These are phyloP conservation scores for Colletotrichum sp. DNA, from an alignment of 2,329 filamentous ascomycete species.

Conservation along the genomic window DNA sequence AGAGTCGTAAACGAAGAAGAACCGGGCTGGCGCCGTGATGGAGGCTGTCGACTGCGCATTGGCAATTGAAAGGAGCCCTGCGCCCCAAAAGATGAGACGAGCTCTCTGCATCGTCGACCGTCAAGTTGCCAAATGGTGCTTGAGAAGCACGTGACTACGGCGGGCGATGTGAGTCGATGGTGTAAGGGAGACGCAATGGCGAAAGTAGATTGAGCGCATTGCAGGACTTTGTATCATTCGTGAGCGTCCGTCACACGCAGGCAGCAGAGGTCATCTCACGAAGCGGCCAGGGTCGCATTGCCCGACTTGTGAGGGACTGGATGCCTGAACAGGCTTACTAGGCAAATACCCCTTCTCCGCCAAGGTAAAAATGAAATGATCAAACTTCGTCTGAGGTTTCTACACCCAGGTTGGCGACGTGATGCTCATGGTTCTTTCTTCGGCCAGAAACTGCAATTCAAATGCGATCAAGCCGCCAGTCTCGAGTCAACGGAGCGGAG, in stretches of 20 bases:
- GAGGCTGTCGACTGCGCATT: neutral
- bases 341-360: neutral
- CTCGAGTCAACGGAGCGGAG: neutral
- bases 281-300: neutral
- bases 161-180: neutral
- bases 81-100: neutral
- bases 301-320: neutral
- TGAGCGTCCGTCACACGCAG: neutral
- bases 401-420: neutral
- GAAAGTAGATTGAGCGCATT: neutral
- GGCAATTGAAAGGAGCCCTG: neutral
- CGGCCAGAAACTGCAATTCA: neutral
- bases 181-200: neutral
- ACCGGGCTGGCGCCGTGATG: neutral
- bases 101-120: neutral
- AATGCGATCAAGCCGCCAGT: neutral
- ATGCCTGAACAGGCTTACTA: neutral
- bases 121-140: neutral
- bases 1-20: conserved; percentile 11
- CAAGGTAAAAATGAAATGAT: neutral
- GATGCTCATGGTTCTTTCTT: neutral
- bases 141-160: neutral
- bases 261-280: neutral
- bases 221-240: neutral
- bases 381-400: neutral